These are phyloP conservation scores for Pinus albicaulis DNA, from an alignment of 75 land plant genomes.

Conservation along the genomic window DNA sequence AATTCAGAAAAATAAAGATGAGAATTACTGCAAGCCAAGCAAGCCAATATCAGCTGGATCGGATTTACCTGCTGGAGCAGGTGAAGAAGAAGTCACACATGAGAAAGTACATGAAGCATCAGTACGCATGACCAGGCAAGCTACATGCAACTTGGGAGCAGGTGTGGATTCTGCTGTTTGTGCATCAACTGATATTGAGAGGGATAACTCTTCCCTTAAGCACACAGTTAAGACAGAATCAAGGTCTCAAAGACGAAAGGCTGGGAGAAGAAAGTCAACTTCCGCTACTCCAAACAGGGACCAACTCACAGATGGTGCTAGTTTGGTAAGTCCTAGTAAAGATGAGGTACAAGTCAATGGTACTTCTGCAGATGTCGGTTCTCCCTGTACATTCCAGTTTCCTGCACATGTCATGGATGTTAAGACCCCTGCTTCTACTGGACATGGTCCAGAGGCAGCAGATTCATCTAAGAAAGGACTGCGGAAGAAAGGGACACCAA, in stretches of 20 bases:
- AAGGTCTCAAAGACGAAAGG: background rate
- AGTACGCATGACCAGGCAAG: constrained; percentile 2
- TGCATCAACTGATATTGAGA: background rate
- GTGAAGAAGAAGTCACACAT: background rate
- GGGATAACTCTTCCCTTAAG: constrained; percentile 1
- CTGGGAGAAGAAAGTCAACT: background rate
- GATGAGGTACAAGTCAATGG: background rate
- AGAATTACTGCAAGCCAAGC: background rate
- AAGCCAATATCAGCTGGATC: background rate
- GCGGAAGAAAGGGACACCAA: constrained; percentile 15
- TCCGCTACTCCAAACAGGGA: background rate
- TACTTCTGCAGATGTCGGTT: background rate
- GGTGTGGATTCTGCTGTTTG: background rate
- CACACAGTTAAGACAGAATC: constrained; percentile 3
- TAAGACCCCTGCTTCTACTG: background rate
- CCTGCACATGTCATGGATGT: background rate
- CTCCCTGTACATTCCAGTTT: constrained; percentile 1
- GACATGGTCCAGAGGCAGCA: background rate
- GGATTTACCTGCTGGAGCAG: background rate
- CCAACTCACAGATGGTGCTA: background rate
- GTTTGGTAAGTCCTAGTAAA: background rate
- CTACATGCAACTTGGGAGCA: background rate
- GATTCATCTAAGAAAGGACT: background rate
- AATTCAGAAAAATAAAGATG: constrained; percentile 1
- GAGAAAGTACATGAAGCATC: background rate